A percentile compares a stretch with the other conserved stretches of the same genome.
Conservation (phyloP, 345 rosid species). For the Pistacia atlantica region DNA sequence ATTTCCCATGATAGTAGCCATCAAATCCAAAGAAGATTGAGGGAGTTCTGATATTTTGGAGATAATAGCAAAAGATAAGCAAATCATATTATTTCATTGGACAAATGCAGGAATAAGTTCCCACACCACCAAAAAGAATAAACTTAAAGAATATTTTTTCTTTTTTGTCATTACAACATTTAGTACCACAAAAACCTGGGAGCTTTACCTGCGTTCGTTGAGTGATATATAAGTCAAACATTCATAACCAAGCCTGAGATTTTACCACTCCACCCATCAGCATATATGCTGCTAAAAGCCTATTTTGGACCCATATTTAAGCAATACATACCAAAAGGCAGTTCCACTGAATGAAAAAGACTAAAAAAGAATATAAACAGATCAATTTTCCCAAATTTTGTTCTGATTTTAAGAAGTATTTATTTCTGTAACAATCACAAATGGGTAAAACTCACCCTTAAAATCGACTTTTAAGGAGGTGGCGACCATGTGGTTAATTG, state of each 20-base stretch:
- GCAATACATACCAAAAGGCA: conserved; percentile 64
- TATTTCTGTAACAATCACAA: too few relatives aligned
- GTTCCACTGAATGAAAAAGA: conserved; percentile 56
- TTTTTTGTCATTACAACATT: neutral
- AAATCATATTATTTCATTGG: neutral
- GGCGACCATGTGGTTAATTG: too few relatives aligned
- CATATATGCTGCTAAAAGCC: conserved; percentile 55
- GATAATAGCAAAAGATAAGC: too few relatives aligned
- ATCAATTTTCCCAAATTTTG: too few relatives aligned
- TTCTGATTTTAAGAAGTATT: too few relatives aligned
- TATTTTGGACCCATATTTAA: conserved; percentile 54
- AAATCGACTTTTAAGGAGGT: too few relatives aligned
- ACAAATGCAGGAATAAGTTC: neutral
- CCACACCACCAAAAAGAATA: neutral
- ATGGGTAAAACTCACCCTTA: too few relatives aligned
- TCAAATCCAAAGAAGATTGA: conserved; percentile 62
- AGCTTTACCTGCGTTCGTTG: conserved; percentile 82
- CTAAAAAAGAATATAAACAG: too few relatives aligned
- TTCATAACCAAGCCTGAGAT: conserved; percentile 91
- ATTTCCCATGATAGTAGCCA: conserved; percentile 67
- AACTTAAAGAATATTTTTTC: neutral
- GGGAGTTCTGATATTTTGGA: conserved; percentile 64
- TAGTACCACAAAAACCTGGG: neutral
- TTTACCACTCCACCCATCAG: conserved; percentile 85
- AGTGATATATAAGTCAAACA: conserved; percentile 71